These are phyloP conservation scores for Claviceps citrina DNA, from an alignment of 2,329 filamentous ascomycete species.

Conservation along the genomic window DNA sequence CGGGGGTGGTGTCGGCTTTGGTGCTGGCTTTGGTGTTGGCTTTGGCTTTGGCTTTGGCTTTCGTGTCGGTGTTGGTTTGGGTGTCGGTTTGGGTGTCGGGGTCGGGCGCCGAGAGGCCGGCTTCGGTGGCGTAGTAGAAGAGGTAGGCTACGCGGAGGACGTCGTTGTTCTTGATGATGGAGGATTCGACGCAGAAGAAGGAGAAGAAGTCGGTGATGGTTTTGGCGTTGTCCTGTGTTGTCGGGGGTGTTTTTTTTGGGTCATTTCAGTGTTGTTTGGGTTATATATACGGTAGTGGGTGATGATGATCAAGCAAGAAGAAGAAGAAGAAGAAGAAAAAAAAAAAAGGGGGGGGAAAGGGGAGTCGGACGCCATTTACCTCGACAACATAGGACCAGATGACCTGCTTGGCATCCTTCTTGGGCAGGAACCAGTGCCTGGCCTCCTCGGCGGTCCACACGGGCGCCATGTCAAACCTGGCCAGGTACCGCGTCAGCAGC, in stretches of 20 bases:
- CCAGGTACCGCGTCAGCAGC: conserved; percentile 62
- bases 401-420: conserved; percentile 54
- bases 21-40: too few species aligned
- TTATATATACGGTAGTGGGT: too few species aligned
- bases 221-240: conserved; percentile 43
- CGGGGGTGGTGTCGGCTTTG: too few species aligned
- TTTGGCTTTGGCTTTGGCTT: too few species aligned
- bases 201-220: conserved; percentile 95
- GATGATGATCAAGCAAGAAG: neutral
- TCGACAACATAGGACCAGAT: conserved; percentile 91
- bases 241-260: neutral
- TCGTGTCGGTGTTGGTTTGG: too few species aligned
- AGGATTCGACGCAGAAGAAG: conserved; percentile 90
- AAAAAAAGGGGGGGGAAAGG: neutral
- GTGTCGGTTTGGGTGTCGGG: too few species aligned
- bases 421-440: conserved; percentile 73
- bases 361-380: conserved; percentile 27
- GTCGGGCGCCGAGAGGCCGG: conserved; percentile 48
- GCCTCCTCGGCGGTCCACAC: conserved; percentile 68
- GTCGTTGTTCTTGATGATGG: conserved; percentile 69
- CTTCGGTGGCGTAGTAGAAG: conserved; percentile 88
- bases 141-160: conserved; percentile 82
- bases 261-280: too few species aligned
- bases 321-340: neutral
- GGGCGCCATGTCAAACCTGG: conserved; percentile 70